Evolutionary conservation across 2,329 filamentous ascomycete genomes (phyloP), one percentile per base, ranked within the genome.

Genomic region (Teratosphaeria gauchensis): DNA sequence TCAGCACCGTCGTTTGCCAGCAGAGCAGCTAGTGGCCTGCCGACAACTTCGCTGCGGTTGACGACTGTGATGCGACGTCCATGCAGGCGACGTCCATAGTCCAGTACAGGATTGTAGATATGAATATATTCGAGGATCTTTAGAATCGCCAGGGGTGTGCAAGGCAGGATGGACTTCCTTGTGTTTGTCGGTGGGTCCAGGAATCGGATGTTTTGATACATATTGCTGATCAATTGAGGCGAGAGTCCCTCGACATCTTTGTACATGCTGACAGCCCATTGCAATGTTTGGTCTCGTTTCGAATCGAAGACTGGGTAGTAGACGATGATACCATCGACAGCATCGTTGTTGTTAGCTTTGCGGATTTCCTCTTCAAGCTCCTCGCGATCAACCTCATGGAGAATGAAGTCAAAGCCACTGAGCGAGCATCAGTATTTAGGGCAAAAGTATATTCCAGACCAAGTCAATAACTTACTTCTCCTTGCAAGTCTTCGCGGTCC

Each of bases 121-220:
- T 94, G 88, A 62, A 97, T 82, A 74, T 96, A 86, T 77, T 99
- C 94, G 61, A 99, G 82, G 65, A 97, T 95, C 81, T 99, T 99
- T 78, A 97, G 89, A 61, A 96, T 88, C 30, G 94, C 94, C 28
- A 99, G 83, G 16, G 94, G 94, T 2, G 94, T 99, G 80, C 94
- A 99, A 4, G 94, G 94, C 56, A 99, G 79, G 65, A 97, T 90
- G 54, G 88, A 95, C 79, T 99, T 97, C 74, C 90, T 89, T 59
- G 79, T 80, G 73, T 90, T 89, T 51, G 80, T 75, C 4, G 87
- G 87, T 28, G 85, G 79, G 75, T 99, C 94, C 58, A 99, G 81
- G 78, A 92, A 97, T 64, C 94, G 90, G 68, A 95, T 84, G 78
- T 99, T 99, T 80, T 96, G 89, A 78, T 97, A 99, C 92, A 99